These are phyloP conservation scores for Candida piceae DNA, from an alignment of 805 yeast genomes.

Conservation along the genomic window DNA sequence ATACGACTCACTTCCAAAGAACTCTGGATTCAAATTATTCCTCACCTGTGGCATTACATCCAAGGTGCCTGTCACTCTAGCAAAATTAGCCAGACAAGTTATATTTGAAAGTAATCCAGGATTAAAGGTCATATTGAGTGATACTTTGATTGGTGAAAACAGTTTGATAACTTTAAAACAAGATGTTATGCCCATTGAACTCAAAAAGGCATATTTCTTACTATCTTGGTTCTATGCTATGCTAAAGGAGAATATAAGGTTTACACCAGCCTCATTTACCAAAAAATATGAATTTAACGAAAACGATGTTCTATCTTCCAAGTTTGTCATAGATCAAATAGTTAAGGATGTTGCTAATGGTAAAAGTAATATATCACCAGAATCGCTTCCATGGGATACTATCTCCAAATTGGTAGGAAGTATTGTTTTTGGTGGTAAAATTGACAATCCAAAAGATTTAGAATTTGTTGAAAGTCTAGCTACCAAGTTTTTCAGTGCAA, in stretches of 20 bases:
- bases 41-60: constrained; percentile 55
- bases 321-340: constrained; percentile 38
- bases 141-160: constrained; percentile 22
- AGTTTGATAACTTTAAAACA: constrained; percentile 10
- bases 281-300: constrained; percentile 66
- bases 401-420: constrained; percentile 45
- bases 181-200: constrained; percentile 35
- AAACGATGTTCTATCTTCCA: constrained; percentile 56
- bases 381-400: constrained; percentile 49
- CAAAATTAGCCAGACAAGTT: constrained; percentile 50
- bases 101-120: constrained; percentile 63
- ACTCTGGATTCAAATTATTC: constrained; percentile 47
- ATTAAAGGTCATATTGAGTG: constrained; percentile 40
- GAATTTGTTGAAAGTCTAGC: constrained; percentile 33
- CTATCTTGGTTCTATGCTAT: constrained; percentile 69
- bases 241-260: constrained; percentile 53
- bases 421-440: constrained; percentile 65
- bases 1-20: constrained; percentile 29
- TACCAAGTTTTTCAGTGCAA: constrained; percentile 31
- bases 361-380: constrained; percentile 39
- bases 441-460: constrained; percentile 39
- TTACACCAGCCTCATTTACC: constrained; percentile 58
- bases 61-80: constrained; percentile 48
- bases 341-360: constrained; percentile 24
- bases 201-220: constrained; percentile 44